Percentiles rank a stretch among this genome's conserved stretches.
phyloP scores from a whole-genome alignment of 176 grass and related monocot genomes.

The Puccinellia tenuiflora region DNA sequence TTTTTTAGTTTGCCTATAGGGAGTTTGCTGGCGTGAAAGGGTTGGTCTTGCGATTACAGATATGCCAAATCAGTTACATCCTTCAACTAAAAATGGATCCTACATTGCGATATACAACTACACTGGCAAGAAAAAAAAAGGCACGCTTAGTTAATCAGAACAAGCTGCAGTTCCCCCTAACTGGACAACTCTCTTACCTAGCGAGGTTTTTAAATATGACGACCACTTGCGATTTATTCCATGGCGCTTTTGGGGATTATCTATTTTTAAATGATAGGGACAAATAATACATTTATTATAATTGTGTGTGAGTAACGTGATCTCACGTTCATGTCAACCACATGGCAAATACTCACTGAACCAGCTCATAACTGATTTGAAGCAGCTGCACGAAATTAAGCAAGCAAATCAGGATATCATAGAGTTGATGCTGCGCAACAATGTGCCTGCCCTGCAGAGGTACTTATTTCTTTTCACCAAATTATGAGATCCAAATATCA shows the following conservation, averaged over 20 bases:
- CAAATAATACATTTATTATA: background rate
- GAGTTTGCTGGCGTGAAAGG: background rate
- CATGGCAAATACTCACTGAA: background rate
- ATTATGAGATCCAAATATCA: background rate
- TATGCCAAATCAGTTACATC: background rate
- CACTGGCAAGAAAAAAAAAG: too few relatives aligned
- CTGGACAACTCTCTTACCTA: background rate
- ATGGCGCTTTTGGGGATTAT: background rate
- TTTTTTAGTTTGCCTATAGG: background rate
- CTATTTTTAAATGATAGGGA: background rate
- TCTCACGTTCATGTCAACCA: background rate
- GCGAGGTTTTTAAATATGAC: background rate
- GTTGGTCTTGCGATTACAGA: background rate
- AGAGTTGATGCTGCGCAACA: background rate
- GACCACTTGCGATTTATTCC: background rate
- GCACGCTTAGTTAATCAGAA: too few relatives aligned
- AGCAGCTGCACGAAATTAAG: background rate
- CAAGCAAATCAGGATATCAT: background rate
- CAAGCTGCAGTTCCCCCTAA: background rate
- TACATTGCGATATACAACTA: background rate
- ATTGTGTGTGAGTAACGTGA: background rate
- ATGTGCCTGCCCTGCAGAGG: background rate
- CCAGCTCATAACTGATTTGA: background rate
- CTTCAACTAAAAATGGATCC: background rate
- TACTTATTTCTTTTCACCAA: background rate